Percentiles rank a stretch among this genome's conserved stretches.
phyloP scores from a whole-genome alignment of 768 basidiomycete species.

The Pleurotus giganteus region DNA sequence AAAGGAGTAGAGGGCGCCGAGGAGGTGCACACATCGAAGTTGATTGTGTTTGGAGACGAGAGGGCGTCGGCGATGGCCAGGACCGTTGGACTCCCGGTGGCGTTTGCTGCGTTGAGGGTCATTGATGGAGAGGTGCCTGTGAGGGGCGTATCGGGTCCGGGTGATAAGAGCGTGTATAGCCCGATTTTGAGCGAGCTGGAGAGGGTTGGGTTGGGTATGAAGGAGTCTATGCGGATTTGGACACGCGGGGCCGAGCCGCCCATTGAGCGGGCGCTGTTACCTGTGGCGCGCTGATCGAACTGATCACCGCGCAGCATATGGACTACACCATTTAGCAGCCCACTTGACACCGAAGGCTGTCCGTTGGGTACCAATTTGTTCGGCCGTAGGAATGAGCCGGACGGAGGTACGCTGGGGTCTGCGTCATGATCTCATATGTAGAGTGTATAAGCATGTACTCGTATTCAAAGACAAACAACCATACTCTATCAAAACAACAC shows the following conservation, averaged over 20 bases:
- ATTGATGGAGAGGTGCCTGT: slow-evolving; percentile 54
- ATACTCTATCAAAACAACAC: neutral
- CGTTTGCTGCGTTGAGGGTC: slow-evolving; percentile 72
- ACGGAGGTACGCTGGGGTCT: too few relatives aligned
- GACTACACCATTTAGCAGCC: neutral
- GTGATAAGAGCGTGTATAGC: slow-evolving; percentile 54
- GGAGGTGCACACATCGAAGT: slow-evolving; percentile 63
- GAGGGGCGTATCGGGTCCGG: slow-evolving; percentile 72
- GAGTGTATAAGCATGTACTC: neutral
- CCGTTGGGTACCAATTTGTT: too few relatives aligned
- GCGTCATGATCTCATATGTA: too few relatives aligned
- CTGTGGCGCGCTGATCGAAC: neutral
- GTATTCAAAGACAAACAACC: neutral
- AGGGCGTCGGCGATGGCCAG: slow-evolving; percentile 82
- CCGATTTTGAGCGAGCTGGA: slow-evolving; percentile 64
- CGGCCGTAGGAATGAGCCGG: too few relatives aligned
- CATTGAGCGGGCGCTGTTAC: neutral
- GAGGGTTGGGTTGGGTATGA: slow-evolving; percentile 50
- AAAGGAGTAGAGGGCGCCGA: slow-evolving; percentile 21
- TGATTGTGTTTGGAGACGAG: slow-evolving; percentile 58
- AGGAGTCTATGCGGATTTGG: slow-evolving; percentile 24
- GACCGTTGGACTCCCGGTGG: slow-evolving; percentile 86
- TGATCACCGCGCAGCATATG: neutral
- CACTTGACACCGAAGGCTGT: too few relatives aligned
- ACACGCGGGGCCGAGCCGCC: slow-evolving; percentile 14